Base-by-base conservation (phyloP, 441 rosid species). In the Pelargonium australe region DNA sequence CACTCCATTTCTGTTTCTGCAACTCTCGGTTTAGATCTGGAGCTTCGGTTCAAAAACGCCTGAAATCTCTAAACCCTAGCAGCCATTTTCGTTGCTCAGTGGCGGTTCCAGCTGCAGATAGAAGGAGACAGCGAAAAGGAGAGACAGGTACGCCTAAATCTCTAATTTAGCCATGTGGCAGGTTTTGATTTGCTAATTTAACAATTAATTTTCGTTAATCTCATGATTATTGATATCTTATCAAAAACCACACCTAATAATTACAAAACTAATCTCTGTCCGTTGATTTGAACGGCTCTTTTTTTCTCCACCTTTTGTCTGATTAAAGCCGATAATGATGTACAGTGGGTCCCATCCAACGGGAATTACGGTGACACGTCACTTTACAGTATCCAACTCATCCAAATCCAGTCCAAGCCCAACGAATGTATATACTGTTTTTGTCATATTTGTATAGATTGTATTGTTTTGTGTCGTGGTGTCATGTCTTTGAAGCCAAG, bases 401-500 rank as follows among this genome's bases (percentile, higher is more conserved):
- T 20, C 23, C 23, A 20, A 20, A 20, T 20, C 23, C 23, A 20
- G 1, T 20, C 23, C 23, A 20, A 20, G 23, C 23, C 23, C 23
- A 20, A 20, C 23, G 23, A 20, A 20, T 20, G 23, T 20, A 20
- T 20, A 20, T 20, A 20, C 23, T 20, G 23, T 20, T 20, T 20
- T 20, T 20, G 23, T 20, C 23, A 20, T 20, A 20, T 20, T 20
- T 55, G 19, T 58, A 58, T 17, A 19, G 7, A 7, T 19, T 58
- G 63, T 20, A 20, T 20, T 20, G 23, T 20, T 20, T 20, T 20
- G 23, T 20, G 23, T 20, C 1, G 23, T 20, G 23, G 23, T 20
- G 23, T 58, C 31, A 3, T 58, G 31, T 58, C 63, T 58, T 58
- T 19, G 31, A 58, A 58, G 63, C 31, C 63, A 58, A 58, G 63